Percentiles rank a stretch among this genome's conserved stretches.
Conservation (phyloP, 768 basidiomycete genomes). For the Xerocomus brunneocitrinus region DNA sequence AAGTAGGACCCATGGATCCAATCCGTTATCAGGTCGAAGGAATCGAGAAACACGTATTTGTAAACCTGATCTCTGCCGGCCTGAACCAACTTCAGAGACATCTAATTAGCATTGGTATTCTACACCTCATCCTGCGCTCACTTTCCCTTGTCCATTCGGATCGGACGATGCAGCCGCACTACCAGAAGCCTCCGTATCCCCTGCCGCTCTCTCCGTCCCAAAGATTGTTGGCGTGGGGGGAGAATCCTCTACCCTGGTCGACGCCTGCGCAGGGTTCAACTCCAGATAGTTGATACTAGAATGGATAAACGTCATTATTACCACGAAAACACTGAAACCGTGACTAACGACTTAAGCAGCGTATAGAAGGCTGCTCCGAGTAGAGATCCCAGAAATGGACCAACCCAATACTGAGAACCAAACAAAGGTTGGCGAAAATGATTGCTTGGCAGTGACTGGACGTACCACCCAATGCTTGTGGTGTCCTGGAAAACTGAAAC, state of each 20-base stretch:
- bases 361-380: conserved; percentile 56
- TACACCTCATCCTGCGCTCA: not conserved
- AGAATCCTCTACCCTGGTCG: conserved; percentile 26
- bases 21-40: too few relatives aligned
- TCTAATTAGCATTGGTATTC: not conserved
- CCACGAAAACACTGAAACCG: not conserved
- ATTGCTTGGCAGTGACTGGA: not conserved
- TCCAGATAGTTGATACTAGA: conserved; percentile 26
- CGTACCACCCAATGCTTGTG: conserved; percentile 59
- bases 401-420: conserved; percentile 57
- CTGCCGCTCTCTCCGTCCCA: not conserved
- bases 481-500: conserved; percentile 39
- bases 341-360: conserved; percentile 46
- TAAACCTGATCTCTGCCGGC: too few relatives aligned
- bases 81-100: too few relatives aligned
- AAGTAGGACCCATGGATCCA: too few relatives aligned
- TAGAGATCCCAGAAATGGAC: conserved; percentile 62
- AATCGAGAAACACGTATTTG: too few relatives aligned
- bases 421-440: conserved; percentile 4
- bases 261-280: conserved; percentile 29
- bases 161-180: not conserved
- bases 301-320: conserved; percentile 1
- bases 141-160: not conserved
- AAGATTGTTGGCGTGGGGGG: conserved; percentile 17
- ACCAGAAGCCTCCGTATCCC: conserved; percentile 5